phyloP scores from a whole-genome alignment of 1,284 basidiomycete genomes.

The Moniliella sp. region DNA sequence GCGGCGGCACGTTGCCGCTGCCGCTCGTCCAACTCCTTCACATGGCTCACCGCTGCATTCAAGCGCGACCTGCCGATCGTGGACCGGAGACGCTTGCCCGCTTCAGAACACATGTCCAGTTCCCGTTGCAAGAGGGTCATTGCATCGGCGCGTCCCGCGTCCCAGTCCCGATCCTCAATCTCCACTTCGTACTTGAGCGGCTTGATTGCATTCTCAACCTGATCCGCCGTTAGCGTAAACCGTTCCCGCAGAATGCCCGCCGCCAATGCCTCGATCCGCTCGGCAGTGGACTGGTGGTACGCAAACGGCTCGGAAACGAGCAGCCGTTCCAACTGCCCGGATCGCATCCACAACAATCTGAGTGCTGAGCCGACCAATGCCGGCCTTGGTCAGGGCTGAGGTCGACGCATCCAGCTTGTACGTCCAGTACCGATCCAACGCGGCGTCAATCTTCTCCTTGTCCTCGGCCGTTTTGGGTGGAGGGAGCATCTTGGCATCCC shows the following conservation, averaged over 20 bases:
- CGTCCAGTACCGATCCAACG: conserved; percentile 75
- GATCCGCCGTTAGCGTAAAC: conserved; percentile 72
- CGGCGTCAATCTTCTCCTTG: conserved; percentile 44
- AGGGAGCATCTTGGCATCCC: too few relatives aligned
- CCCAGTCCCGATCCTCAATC: conserved; percentile 68
- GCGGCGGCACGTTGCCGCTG: conserved; percentile 45
- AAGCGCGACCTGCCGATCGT: conserved; percentile 65
- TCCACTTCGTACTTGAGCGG: conserved; percentile 86
- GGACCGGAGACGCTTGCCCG: conserved; percentile 61
- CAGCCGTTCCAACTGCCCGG: conserved; percentile 62
- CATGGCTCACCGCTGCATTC: conserved; percentile 56
- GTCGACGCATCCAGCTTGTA: conserved; percentile 84
- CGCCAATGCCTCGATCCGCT: conserved; percentile 71
- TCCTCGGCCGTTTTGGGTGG: conserved; percentile 51
- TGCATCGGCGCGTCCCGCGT: conserved; percentile 52
- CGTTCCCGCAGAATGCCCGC: conserved; percentile 77
- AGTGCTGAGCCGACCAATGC: conserved; percentile 82
- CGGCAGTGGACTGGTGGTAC: conserved; percentile 63
- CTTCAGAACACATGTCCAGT: conserved; percentile 58
- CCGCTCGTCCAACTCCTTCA: conserved; percentile 58
- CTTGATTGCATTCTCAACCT: conserved; percentile 99
- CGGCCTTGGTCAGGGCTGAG: conserved; percentile 77
- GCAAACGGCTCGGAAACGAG: conserved; percentile 65
- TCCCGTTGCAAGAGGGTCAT: conserved; percentile 64
- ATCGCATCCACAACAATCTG: conserved; percentile 84